These are phyloP conservation scores for Fomitopsis schrenkii DNA, from an alignment of 1,284 basidiomycete species.

Conservation along the genomic window DNA sequence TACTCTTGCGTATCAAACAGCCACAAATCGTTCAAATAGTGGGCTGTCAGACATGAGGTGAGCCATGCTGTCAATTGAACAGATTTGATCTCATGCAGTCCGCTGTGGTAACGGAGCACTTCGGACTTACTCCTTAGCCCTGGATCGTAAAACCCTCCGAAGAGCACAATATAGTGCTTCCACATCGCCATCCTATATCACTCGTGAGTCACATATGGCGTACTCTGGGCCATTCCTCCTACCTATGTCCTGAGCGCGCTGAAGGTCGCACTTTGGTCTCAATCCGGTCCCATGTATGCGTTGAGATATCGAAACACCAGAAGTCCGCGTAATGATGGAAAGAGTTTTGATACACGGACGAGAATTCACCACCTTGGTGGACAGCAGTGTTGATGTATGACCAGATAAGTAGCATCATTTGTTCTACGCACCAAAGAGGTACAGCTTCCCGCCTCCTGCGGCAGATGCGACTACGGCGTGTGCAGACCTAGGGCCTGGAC, in stretches of 20 bases:
- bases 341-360: slow-evolving; percentile 79
- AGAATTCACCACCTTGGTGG: slow-evolving; percentile 76
- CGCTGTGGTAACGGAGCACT: too few species aligned
- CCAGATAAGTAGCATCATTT: background rate
- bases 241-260: slow-evolving; percentile 84
- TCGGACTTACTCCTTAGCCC: slow-evolving; percentile 6
- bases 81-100: too few species aligned
- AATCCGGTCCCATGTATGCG: slow-evolving; percentile 85
- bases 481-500: slow-evolving; percentile 81
- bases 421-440: slow-evolving; percentile 64
- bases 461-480: slow-evolving; percentile 77
- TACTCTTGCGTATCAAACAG: slow-evolving; percentile 86
- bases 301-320: slow-evolving; percentile 57
- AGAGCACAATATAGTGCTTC: slow-evolving; percentile 26
- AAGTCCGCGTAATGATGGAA: slow-evolving; percentile 63
- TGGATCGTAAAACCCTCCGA: slow-evolving; percentile 13
- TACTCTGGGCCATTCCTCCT: slow-evolving; percentile 7
- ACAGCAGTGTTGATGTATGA: background rate
- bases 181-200: slow-evolving; percentile 79
- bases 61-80: background rate
- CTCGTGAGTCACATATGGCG: background rate
- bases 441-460: slow-evolving; percentile 78
- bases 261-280: slow-evolving; percentile 81
- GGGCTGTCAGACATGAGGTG: slow-evolving; percentile 41
- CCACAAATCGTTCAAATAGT: slow-evolving; percentile 88